Evolutionary conservation across 2,329 filamentous ascomycete genomes (phyloP).

Genomic region (Fusarium anguioides): DNA sequence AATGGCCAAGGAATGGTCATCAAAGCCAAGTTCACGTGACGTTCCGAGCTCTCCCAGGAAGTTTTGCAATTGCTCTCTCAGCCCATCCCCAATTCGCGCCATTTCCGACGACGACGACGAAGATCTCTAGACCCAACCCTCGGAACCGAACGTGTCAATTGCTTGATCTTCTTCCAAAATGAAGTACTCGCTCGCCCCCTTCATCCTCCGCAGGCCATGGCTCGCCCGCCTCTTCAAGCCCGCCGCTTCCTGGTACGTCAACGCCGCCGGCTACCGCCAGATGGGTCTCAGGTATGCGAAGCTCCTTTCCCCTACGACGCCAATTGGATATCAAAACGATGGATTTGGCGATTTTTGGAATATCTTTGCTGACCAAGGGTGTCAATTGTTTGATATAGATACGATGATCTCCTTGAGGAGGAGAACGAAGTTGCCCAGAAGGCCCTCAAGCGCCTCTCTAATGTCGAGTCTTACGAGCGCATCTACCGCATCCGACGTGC

Average conservation of each 20-base stretch:
- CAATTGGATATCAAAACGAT: slow-evolving; percentile 36
- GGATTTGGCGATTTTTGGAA: not conserved
- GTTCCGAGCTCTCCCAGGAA: slow-evolving; percentile 47
- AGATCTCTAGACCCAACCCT: slow-evolving; percentile 22
- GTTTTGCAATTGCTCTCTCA: slow-evolving; percentile 46
- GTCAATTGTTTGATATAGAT: slow-evolving; percentile 62
- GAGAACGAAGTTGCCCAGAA: slow-evolving; percentile 88
- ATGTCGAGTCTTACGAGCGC: slow-evolving; percentile 94
- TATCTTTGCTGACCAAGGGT: slow-evolving; percentile 39
- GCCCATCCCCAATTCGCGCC: slow-evolving; percentile 52
- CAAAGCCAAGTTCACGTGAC: slow-evolving; percentile 52
- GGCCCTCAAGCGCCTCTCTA: slow-evolving; percentile 88
- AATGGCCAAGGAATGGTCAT: slow-evolving; percentile 45
- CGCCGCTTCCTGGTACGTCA: slow-evolving; percentile 87
- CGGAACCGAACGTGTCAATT: slow-evolving; percentile 43
- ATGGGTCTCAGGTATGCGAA: slow-evolving; percentile 83
- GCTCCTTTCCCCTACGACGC: slow-evolving; percentile 5
- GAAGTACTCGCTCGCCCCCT: slow-evolving; percentile 79
- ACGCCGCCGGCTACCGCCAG: slow-evolving; percentile 91
- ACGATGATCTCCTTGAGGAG: slow-evolving; percentile 94
- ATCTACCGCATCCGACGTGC: slow-evolving; percentile 97
- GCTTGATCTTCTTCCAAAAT: slow-evolving; percentile 58
- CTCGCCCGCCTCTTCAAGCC: slow-evolving; percentile 81
- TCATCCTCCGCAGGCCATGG: slow-evolving; percentile 87
- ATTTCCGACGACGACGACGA: slow-evolving; percentile 46